phyloP scores from a whole-genome alignment of 2,329 filamentous ascomycete genomes.

The Cadophora sp. region DNA sequence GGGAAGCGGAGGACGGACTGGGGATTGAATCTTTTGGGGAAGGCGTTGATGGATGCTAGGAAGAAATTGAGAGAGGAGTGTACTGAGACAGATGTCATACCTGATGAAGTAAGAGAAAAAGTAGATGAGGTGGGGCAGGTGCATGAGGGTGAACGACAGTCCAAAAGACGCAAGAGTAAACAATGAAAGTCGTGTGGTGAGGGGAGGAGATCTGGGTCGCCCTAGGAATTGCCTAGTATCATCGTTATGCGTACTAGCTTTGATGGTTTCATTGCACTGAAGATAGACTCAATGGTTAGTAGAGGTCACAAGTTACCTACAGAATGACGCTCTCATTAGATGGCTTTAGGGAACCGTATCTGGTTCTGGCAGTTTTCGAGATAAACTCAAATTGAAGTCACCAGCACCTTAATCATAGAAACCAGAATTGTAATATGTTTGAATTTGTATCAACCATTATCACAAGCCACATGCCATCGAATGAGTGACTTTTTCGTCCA shows the following conservation, averaged over 20 bases:
- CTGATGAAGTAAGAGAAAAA: neutral
- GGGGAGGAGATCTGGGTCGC: neutral
- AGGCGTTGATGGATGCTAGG: constrained; percentile 66
- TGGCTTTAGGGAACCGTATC: too few relatives aligned
- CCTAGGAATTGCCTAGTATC: neutral
- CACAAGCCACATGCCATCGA: constrained; percentile 11
- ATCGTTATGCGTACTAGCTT: neutral
- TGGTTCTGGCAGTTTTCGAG: too few relatives aligned
- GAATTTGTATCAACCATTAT: constrained; percentile 16
- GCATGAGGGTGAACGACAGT: neutral
- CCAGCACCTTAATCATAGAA: too few relatives aligned
- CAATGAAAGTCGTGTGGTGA: neutral
- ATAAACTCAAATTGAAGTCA: neutral
- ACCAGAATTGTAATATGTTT: constrained; percentile 4
- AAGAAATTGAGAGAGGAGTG: constrained; percentile 50
- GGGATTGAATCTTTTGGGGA: constrained; percentile 71
- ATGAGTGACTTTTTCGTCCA: constrained; percentile 8
- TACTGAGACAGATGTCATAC: neutral
- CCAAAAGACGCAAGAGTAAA: constrained; percentile 10
- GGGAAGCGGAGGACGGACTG: constrained; percentile 55
- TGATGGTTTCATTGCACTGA: neutral
- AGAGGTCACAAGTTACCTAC: too few relatives aligned
- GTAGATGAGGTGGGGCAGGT: neutral
- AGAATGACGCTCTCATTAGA: too few relatives aligned
- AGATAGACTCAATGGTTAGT: neutral